These are phyloP conservation scores for Coelastrella sp. DNA, from an alignment of 139 green algal species.

Conservation along the genomic window DNA sequence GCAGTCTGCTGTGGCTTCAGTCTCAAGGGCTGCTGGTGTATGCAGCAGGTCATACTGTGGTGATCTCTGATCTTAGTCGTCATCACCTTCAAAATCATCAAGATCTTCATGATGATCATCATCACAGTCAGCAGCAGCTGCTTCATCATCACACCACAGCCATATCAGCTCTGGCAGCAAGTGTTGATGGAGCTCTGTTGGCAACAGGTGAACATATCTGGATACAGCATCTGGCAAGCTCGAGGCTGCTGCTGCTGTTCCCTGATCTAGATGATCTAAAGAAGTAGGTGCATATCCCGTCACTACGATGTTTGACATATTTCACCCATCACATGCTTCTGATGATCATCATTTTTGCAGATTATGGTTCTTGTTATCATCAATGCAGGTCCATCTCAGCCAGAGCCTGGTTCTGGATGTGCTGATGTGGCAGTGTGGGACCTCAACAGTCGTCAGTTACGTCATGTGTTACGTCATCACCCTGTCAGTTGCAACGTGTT, in stretches of 20 bases:
- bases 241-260: background rate
- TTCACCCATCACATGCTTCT: too few species aligned
- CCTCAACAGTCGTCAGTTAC: background rate
- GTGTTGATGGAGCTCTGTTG: conserved; percentile 45
- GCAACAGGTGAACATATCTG: background rate
- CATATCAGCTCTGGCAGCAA: conserved; percentile 40
- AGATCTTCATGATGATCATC: too few species aligned
- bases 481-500: conserved; percentile 44
- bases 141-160: conserved; percentile 44
- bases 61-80: conserved; percentile 58
- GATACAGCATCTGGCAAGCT: background rate
- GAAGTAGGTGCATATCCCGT: background rate
- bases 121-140: conserved; percentile 35
- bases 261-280: background rate
- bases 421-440: conserved; percentile 41
- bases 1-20: conserved; percentile 42
- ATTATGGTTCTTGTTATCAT: too few species aligned
- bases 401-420: conserved; percentile 8
- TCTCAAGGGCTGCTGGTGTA: conserved; percentile 41
- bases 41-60: conserved; percentile 49
- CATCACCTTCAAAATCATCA: too few species aligned
- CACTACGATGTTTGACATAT: too few species aligned
- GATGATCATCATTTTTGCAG: too few species aligned
- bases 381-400: background rate
- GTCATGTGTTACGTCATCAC: conserved; percentile 53